Percentiles rank a stretch among this genome's conserved stretches.
Conservation (phyloP, 805 yeast species). For the Tetrapisispora phaffii region DNA sequence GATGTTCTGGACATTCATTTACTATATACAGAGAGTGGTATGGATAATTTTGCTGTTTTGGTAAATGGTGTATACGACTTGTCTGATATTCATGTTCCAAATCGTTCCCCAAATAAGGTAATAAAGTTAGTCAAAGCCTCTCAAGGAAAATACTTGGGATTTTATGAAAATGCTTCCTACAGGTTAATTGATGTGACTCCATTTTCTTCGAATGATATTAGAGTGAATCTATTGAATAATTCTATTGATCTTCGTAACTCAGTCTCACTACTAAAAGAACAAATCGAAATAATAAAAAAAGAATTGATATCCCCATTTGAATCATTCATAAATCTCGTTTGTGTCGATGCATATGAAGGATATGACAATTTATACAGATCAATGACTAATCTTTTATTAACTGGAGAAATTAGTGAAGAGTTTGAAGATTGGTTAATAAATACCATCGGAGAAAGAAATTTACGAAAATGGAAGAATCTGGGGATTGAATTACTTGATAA, state of each 20-base stretch:
- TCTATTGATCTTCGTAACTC: slow-evolving; percentile 10
- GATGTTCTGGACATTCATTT: slow-evolving; percentile 16
- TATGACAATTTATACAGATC: slow-evolving; percentile 28
- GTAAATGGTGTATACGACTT: slow-evolving; percentile 16
- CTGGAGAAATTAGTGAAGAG: slow-evolving; percentile 43
- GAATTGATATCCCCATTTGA: slow-evolving; percentile 15
- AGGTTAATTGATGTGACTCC: slow-evolving; percentile 5
- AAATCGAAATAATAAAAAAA: slow-evolving; percentile 12
- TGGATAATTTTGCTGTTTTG: slow-evolving; percentile 8
- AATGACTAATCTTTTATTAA: slow-evolving; percentile 22
- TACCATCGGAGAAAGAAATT: slow-evolving; percentile 57
- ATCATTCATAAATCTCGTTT: slow-evolving; percentile 13
- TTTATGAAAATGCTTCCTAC: slow-evolving; percentile 9
- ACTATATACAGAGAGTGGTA: slow-evolving; percentile 5
- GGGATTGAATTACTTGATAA: slow-evolving; percentile 45
- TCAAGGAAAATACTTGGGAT: slow-evolving; percentile 3
- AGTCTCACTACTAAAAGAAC: slow-evolving; percentile 11
- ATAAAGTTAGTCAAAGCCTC: not conserved
- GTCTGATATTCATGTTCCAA: not conserved
- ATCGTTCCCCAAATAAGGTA: not conserved
- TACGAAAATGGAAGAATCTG: slow-evolving; percentile 42
- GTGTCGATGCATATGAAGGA: slow-evolving; percentile 13
- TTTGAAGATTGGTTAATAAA: slow-evolving; percentile 53
- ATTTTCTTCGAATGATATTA: slow-evolving; percentile 3
- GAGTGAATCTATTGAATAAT: slow-evolving; percentile 7